Evolutionary conservation across 768 basidiomycete species (phyloP).

Genomic region (Amanita inopinata): DNA sequence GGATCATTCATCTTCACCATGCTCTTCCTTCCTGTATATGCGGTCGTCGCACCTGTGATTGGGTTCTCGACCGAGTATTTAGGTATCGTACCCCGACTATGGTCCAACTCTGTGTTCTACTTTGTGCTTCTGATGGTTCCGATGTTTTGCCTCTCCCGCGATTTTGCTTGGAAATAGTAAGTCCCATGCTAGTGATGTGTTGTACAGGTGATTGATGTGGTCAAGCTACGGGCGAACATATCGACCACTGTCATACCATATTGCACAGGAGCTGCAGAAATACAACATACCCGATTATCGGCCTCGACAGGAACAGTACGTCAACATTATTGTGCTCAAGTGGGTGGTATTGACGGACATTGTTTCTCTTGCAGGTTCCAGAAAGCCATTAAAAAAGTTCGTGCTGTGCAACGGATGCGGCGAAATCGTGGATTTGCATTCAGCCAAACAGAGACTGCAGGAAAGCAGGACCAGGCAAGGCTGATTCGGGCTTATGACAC

Average conservation of each 20-base stretch:
- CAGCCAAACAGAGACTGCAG: slow-evolving; percentile 86
- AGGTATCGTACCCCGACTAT: slow-evolving; percentile 85
- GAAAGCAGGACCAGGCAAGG: slow-evolving; percentile 79
- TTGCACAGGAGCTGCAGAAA: slow-evolving; percentile 98
- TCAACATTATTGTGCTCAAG: slow-evolving; percentile 14
- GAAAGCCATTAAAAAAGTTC: slow-evolving; percentile 98
- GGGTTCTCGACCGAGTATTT: slow-evolving; percentile 86
- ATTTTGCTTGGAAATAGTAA: slow-evolving; percentile 97
- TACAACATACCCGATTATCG: slow-evolving; percentile 96
- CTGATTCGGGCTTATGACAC: slow-evolving; percentile 86
- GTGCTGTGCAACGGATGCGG: slow-evolving; percentile 97
- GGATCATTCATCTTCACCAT: slow-evolving; percentile 98
- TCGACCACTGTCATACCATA: slow-evolving; percentile 87
- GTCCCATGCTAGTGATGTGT: slow-evolving; percentile 21
- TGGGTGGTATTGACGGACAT: slow-evolving; percentile 5
- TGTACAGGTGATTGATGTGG: slow-evolving; percentile 4
- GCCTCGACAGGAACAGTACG: slow-evolving; percentile 93
- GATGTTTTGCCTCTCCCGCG: slow-evolving; percentile 73
- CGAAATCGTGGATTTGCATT: slow-evolving; percentile 96
- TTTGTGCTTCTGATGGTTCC: slow-evolving; percentile 81
- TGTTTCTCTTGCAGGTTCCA: slow-evolving; percentile 58
- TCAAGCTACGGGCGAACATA: slow-evolving; percentile 86
- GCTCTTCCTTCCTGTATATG: slow-evolving; percentile 88
- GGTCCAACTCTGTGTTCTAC: slow-evolving; percentile 86
- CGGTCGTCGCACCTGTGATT: slow-evolving; percentile 73